Evolutionary conservation across 306 rosid genomes (phyloP).

Genomic region (Cyamopsis tetragonoloba): DNA sequence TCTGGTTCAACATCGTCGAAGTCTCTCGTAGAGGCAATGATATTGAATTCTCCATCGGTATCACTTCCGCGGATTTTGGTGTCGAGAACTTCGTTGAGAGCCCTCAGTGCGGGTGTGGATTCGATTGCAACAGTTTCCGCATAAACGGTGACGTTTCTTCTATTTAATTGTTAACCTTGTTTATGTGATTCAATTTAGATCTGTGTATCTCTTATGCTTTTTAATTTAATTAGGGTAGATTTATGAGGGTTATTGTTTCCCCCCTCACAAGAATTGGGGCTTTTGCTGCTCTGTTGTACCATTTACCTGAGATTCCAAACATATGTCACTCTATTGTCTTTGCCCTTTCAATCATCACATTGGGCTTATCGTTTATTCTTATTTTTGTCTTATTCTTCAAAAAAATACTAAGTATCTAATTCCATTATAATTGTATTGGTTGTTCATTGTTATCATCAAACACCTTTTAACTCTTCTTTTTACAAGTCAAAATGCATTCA

Average conservation of each 20-base stretch:
- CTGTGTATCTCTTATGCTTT: neutral
- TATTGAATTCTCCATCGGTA: constrained; percentile 44
- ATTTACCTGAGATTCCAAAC: neutral
- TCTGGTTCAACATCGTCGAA: constrained; percentile 58
- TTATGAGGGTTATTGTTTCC: neutral
- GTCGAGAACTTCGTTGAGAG: constrained; percentile 21
- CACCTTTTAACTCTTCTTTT: no score
- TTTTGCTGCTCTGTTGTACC: neutral
- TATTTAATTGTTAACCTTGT: neutral
- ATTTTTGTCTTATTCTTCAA: neutral
- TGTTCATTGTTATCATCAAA: neutral
- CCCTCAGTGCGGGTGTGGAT: constrained; percentile 44
- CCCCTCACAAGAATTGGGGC: neutral
- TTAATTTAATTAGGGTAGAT: neutral
- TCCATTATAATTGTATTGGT: neutral
- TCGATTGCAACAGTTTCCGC: neutral
- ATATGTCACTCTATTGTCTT: neutral
- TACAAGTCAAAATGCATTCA: no score
- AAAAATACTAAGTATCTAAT: neutral
- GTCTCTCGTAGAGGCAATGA: constrained; percentile 32
- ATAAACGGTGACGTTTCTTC: constrained; percentile 30
- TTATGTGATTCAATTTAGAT: constrained; percentile 7
- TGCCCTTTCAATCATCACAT: neutral
- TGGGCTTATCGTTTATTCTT: neutral
- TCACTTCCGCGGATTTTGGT: constrained; percentile 23